Evolutionary conservation across 495 filamentous ascomycete genomes (phyloP).

Genomic region (Aspergillus nanangensis): DNA sequence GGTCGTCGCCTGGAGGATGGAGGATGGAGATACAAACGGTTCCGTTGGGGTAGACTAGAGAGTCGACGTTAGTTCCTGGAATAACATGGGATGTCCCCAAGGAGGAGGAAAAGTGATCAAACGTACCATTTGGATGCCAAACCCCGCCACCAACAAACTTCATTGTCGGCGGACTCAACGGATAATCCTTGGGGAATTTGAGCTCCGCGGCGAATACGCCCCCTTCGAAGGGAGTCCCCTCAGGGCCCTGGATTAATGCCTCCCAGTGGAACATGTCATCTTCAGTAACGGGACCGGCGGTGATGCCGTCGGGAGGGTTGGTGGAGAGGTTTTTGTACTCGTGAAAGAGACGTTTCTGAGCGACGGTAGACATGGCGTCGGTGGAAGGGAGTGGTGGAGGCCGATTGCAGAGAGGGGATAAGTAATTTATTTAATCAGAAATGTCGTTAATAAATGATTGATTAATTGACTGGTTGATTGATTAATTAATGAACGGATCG

Average conservation of each 20-base stretch:
- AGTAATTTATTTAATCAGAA: too few relatives aligned
- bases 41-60: constrained; percentile 82
- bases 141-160: constrained; percentile 80
- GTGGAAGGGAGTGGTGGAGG: background rate
- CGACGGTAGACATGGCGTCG: constrained; percentile 43
- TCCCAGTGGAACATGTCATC: constrained; percentile 98
- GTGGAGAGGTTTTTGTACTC: constrained; percentile 88
- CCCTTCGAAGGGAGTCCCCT: constrained; percentile 92
- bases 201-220: constrained; percentile 92
- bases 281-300: constrained; percentile 87
- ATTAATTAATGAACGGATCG: too few relatives aligned
- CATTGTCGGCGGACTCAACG: constrained; percentile 90
- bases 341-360: constrained; percentile 91
- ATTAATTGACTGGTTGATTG: constrained; percentile 1
- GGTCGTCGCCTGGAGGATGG: constrained; percentile 96
- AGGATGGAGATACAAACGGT: constrained; percentile 97
- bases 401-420: background rate
- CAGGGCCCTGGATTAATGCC: constrained; percentile 90
- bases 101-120: too few relatives aligned
- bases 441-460: background rate
- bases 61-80: too few relatives aligned
- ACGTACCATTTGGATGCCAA: constrained; percentile 85
- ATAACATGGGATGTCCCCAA: too few relatives aligned
- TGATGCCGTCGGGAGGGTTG: constrained; percentile 89
- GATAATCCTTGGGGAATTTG: constrained; percentile 94